These are phyloP conservation scores for Malassezia sympodialis DNA, from an alignment of 1,284 basidiomycete genomes.

Conservation along the genomic window DNA sequence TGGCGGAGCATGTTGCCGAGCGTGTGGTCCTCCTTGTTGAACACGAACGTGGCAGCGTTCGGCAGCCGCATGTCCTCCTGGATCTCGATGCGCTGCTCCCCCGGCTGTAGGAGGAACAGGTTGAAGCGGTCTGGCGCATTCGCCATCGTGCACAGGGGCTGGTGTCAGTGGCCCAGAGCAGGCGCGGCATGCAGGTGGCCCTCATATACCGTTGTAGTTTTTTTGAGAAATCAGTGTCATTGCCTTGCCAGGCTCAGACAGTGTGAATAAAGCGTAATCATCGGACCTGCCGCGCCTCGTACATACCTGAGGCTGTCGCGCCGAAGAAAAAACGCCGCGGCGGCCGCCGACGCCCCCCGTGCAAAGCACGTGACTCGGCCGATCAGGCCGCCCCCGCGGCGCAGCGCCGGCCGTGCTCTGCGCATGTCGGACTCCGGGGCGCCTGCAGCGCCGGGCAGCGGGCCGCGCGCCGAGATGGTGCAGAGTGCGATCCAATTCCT, in stretches of 20 bases:
- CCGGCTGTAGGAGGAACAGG: conserved; percentile 79
- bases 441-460: not conserved
- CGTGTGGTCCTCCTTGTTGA: conserved; percentile 95
- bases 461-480: conserved; percentile 38
- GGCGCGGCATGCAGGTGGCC: conserved; percentile 1
- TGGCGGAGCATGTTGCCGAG: conserved; percentile 88
- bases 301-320: not conserved
- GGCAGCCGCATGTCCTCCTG: conserved; percentile 93
- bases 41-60: conserved; percentile 84
- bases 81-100: conserved; percentile 80
- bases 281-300: conserved; percentile 9
- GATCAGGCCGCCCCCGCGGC: not conserved
- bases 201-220: conserved; percentile 49
- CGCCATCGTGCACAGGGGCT: conserved; percentile 22
- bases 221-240: conserved; percentile 29
- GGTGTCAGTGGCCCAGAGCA: not conserved
- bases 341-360: not conserved
- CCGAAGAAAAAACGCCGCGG: not conserved
- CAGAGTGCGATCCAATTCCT: conserved; percentile 41
- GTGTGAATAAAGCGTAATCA: conserved; percentile 44
- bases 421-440: not conserved
- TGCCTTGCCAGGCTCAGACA: conserved; percentile 29
- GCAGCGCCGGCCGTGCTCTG: not conserved
- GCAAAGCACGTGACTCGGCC: not conserved
- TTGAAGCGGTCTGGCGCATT: conserved; percentile 90